A percentile compares a stretch with the other conserved stretches of the same genome.
These are phyloP conservation scores for Spergularia bocconei DNA, from an alignment of 148 eudicot species.

Conservation along the genomic window DNA sequence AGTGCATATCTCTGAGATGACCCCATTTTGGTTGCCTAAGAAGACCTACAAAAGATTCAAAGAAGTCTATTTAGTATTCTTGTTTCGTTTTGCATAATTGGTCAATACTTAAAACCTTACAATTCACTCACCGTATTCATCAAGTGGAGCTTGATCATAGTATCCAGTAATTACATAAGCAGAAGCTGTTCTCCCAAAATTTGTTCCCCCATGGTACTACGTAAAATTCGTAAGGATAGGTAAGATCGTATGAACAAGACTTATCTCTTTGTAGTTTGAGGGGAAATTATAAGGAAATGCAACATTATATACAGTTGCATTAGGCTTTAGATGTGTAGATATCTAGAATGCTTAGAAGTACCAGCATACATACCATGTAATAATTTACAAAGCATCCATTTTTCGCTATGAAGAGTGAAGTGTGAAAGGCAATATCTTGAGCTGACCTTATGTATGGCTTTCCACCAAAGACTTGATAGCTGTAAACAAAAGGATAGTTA, in stretches of 20 bases:
- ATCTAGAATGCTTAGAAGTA: background rate
- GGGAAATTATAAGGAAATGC: background rate
- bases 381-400: slow-evolving; percentile 54
- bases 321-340: background rate
- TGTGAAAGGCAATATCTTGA: slow-evolving; percentile 55
- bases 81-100: background rate
- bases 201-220: slow-evolving; percentile 61
- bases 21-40: slow-evolving; percentile 68
- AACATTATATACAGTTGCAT: background rate
- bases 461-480: slow-evolving; percentile 51
- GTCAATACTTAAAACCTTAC: background rate
- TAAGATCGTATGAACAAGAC: background rate
- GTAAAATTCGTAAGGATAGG: background rate
- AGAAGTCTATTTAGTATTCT: background rate
- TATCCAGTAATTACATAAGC: slow-evolving; percentile 51
- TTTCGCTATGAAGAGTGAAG: slow-evolving; percentile 50
- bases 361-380: slow-evolving; percentile 42
- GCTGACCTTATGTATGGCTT: slow-evolving; percentile 47
- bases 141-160: slow-evolving; percentile 61
- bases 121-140: slow-evolving; percentile 47
- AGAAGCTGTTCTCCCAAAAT: slow-evolving; percentile 51
- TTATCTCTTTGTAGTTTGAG: background rate
- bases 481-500: slow-evolving; percentile 12
- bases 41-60: slow-evolving; percentile 30
- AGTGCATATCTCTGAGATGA: slow-evolving; percentile 53